These are phyloP conservation scores for Aspergillus uvarum DNA, from an alignment of 2,329 filamentous ascomycete genomes.

Conservation along the genomic window DNA sequence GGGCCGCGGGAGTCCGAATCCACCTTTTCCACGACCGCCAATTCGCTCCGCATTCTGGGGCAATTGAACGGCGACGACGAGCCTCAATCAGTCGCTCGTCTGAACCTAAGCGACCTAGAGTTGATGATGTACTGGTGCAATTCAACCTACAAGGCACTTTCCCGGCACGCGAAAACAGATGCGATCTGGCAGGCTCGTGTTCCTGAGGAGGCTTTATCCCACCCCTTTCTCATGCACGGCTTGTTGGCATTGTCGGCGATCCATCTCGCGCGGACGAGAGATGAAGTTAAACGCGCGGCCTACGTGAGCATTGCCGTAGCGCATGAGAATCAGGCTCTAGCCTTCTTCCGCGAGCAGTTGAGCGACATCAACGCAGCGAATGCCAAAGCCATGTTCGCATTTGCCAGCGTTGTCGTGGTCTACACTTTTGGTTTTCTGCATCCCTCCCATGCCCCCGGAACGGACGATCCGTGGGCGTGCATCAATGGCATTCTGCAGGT, in stretches of 20 bases:
- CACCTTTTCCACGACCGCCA: constrained; percentile 10
- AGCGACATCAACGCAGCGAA: constrained; percentile 36
- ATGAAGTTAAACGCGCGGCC: constrained; percentile 22
- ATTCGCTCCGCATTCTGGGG: constrained; percentile 27
- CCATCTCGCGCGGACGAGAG: constrained; percentile 34
- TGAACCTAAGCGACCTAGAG: constrained; percentile 48
- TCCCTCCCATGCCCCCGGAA: constrained; percentile 18
- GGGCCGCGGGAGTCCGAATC: constrained; percentile 18
- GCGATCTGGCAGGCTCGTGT: constrained; percentile 34
- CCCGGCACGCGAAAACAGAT: constrained; percentile 32
- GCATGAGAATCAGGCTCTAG: constrained; percentile 36
- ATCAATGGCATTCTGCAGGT: constrained; percentile 37
- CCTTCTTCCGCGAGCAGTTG: constrained; percentile 36
- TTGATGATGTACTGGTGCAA: constrained; percentile 44
- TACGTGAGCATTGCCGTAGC: constrained; percentile 39
- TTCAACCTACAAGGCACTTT: constrained; percentile 32
- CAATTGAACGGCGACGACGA: constrained; percentile 18
- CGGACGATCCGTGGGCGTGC: constrained; percentile 27
- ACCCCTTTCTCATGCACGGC: constrained; percentile 40
- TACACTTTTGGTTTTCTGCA: constrained; percentile 41
- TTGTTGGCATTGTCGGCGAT: constrained; percentile 37
- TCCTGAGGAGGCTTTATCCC: constrained; percentile 34
- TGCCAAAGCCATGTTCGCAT: constrained; percentile 43
- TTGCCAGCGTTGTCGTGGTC: constrained; percentile 38
- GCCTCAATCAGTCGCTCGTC: constrained; percentile 21